These are phyloP conservation scores for Pyronema omphalodes DNA, from an alignment of 495 filamentous ascomycete genomes.

Conservation along the genomic window DNA sequence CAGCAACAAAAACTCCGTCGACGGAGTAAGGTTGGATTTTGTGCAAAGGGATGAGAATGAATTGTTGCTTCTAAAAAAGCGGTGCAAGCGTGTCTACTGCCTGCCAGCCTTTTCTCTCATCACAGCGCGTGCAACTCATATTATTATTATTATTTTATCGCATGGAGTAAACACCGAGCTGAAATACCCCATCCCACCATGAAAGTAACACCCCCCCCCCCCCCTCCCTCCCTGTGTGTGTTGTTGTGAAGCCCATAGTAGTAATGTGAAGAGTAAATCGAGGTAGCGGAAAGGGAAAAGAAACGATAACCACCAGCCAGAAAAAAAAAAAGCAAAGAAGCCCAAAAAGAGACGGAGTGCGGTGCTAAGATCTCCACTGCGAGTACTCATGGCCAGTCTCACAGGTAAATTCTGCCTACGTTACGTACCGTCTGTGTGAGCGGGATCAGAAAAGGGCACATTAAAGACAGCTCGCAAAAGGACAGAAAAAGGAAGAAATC, in stretches of 20 bases:
- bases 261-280: neutral
- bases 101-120: too few relatives aligned
- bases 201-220: neutral
- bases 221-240: neutral
- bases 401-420: conserved; percentile 2
- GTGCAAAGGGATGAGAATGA: too few relatives aligned
- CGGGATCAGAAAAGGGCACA: conserved; percentile 1
- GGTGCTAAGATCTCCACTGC: conserved; percentile 1
- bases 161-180: neutral
- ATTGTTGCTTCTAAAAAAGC: too few relatives aligned
- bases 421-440: conserved; percentile 5
- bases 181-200: neutral
- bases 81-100: too few relatives aligned
- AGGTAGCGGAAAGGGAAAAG: conserved; percentile 3
- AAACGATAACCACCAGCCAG: conserved; percentile 7
- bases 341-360: conserved; percentile 2
- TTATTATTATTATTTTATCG: neutral
- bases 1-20: too few relatives aligned
- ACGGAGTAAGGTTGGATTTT: too few relatives aligned
- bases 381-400: neutral
- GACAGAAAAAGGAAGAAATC: neutral
- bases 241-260: conserved; percentile 4
- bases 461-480: neutral
- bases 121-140: too few relatives aligned
- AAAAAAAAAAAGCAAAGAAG: conserved; percentile 10